These are phyloP conservation scores for Xerophyta viscosa DNA, from an alignment of 106 monocot species.

Conservation along the genomic window DNA sequence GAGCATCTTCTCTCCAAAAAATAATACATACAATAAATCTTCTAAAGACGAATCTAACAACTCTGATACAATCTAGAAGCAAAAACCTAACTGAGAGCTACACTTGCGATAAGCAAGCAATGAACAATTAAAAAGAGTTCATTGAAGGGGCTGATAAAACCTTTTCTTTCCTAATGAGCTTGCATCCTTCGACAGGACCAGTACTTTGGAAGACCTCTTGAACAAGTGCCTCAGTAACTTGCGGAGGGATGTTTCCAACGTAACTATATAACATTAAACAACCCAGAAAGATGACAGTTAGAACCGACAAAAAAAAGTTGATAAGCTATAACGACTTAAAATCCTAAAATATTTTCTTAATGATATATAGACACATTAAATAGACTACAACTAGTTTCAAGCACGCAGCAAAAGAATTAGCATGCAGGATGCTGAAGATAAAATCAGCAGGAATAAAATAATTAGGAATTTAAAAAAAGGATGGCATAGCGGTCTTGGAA, in stretches of 20 bases:
- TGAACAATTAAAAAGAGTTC: neutral
- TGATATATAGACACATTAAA: too few relatives aligned
- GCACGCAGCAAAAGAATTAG: too few relatives aligned
- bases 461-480: neutral
- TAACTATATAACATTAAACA: slow-evolving; percentile 19
- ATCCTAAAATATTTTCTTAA: too few relatives aligned
- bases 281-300: neutral
- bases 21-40: too few relatives aligned
- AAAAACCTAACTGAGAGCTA: too few relatives aligned
- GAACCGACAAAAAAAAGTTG: neutral
- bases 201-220: slow-evolving; percentile 89
- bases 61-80: neutral
- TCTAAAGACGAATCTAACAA: neutral
- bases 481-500: neutral
- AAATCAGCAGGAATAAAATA: neutral
- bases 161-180: slow-evolving; percentile 97
- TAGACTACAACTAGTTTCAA: too few relatives aligned
- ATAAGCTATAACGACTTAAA: too few relatives aligned
- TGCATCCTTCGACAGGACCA: slow-evolving; percentile 92
- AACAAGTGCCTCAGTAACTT: slow-evolving; percentile 78
- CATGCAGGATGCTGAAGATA: neutral
- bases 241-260: slow-evolving; percentile 85
- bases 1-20: too few relatives aligned
- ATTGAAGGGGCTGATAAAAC: slow-evolving; percentile 6
- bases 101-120: neutral